These are phyloP conservation scores for Pisolithus orientalis DNA, from an alignment of 768 basidiomycete species.

Conservation along the genomic window DNA sequence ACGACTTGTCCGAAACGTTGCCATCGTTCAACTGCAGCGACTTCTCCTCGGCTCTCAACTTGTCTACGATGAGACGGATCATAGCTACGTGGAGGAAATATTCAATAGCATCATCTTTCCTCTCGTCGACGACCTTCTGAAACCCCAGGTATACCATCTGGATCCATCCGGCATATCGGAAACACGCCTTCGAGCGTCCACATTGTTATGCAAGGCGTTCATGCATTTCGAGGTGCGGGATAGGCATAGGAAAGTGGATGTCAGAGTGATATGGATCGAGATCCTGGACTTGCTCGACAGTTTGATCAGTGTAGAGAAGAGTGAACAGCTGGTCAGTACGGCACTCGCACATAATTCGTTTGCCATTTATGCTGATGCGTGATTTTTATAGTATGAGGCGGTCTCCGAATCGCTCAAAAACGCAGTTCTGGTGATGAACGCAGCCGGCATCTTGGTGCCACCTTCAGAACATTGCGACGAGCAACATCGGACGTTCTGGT, in stretches of 20 bases:
- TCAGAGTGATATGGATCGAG: slow-evolving; percentile 78
- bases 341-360: background rate
- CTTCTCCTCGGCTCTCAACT: slow-evolving; percentile 75
- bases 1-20: slow-evolving; percentile 77
- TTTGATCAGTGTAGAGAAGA: slow-evolving; percentile 79
- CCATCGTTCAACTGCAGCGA: slow-evolving; percentile 78
- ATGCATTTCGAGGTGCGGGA: slow-evolving; percentile 87
- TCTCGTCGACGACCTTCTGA: slow-evolving; percentile 84
- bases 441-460: slow-evolving; percentile 76
- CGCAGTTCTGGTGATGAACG: slow-evolving; percentile 92
- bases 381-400: slow-evolving; percentile 70
- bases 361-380: slow-evolving; percentile 2
- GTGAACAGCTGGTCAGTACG: slow-evolving; percentile 74
- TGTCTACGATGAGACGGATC: slow-evolving; percentile 50
- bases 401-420: slow-evolving; percentile 96
- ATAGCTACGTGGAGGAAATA: slow-evolving; percentile 66
- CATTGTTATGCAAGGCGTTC: slow-evolving; percentile 92
- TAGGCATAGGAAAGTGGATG: slow-evolving; percentile 50
- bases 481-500: slow-evolving; percentile 71
- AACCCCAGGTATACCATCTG: slow-evolving; percentile 68
- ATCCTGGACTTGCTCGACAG: slow-evolving; percentile 86
- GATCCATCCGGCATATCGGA: slow-evolving; percentile 89
- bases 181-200: slow-evolving; percentile 80
- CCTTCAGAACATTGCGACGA: slow-evolving; percentile 46
- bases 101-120: slow-evolving; percentile 91